Conservation (phyloP, 768 basidiomycete species). For the Fomitopsis pulvina region DNA sequence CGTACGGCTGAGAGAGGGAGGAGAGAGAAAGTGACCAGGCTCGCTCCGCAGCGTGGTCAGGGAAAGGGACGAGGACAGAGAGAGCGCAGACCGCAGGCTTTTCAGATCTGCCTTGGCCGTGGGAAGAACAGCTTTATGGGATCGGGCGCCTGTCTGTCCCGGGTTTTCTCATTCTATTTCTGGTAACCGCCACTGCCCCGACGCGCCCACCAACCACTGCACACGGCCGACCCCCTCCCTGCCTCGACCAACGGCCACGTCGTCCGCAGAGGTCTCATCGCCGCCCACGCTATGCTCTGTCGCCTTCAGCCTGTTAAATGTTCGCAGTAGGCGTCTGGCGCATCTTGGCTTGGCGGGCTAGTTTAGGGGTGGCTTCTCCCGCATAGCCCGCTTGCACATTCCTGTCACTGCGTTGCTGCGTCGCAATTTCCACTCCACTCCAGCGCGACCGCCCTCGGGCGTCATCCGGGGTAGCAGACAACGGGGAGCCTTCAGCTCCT, state of each 20-base stretch:
- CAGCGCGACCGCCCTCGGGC: neutral
- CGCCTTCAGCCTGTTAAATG: neutral
- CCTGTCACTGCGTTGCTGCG: neutral
- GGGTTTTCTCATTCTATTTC: neutral
- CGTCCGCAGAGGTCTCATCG: neutral
- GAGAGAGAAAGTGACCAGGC: slow-evolving; percentile 3
- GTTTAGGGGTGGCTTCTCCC: neutral
- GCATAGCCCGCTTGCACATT: neutral
- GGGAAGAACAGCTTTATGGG: slow-evolving; percentile 1
- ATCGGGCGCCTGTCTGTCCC: neutral
- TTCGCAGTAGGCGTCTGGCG: neutral
- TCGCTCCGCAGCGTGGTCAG: slow-evolving; percentile 5
- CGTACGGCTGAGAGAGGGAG: slow-evolving; percentile 2
- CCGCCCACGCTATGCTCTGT: neutral
- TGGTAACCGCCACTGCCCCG: neutral
- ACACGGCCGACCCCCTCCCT: neutral
- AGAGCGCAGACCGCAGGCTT: slow-evolving; percentile 1
- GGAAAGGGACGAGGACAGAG: slow-evolving; percentile 1
- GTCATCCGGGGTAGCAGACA: too few species aligned
- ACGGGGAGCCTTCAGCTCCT: too few species aligned
- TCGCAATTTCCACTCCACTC: neutral
- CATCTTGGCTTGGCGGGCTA: neutral
- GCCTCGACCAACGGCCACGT: neutral
- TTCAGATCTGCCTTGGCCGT: slow-evolving; percentile 3
- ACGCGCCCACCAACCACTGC: neutral